Base-by-base conservation (phyloP, 805 yeast species). In the Myxozyma geophila region DNA sequence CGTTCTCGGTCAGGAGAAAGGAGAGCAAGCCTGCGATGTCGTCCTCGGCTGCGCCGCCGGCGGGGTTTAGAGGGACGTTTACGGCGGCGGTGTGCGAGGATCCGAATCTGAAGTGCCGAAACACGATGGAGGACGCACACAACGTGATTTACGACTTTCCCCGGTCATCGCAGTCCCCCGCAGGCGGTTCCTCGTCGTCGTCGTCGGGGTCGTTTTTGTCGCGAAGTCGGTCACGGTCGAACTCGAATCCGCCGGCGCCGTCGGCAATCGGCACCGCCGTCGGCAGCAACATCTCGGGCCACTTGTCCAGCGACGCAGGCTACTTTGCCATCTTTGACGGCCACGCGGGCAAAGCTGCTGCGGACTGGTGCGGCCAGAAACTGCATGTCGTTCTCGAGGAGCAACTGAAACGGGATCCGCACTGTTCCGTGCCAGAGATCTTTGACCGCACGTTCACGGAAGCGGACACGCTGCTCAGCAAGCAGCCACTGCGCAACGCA, bases 241-340 rank as follows among this genome's bases (percentile, higher is more conserved):
- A 19, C 33, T 56, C 59, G 40, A 56, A 56, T 9, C 57, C 57
- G 23, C 43, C 58, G 5, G 41, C 48, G 9, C 55, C 58, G 28
- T 3, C 62, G n/a, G n/a, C n/a, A 15, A 33, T 23, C 10, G 46
- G 54, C 8, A 40, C 52, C 1, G 40, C 59, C 1, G 17, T 48
- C 13, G 54, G 50, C 49, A 47, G 59, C 54, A 47, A 52, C 33
- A 36, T 23, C 21, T 41, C 58, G 50, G 64, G 61, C 23, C 67
- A 63, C 49, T 39, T 40, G 19, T 41, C 62, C 23, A 21, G 21
- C 54, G 97, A 92, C 74, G 89, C 96, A 88, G 98, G 97, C 1
- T 93, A 90, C 74, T 92, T 93, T 82, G 98, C 96, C 17, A 83
- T 93, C 0, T 93, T 92, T 76, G 99, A 93, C 76, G 99, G 99